Percentiles rank a stretch among this genome's conserved stretches.
These are phyloP conservation scores for Aspergillus sclerotioniger DNA, from an alignment of 495 filamentous ascomycete species.

Conservation along the genomic window DNA sequence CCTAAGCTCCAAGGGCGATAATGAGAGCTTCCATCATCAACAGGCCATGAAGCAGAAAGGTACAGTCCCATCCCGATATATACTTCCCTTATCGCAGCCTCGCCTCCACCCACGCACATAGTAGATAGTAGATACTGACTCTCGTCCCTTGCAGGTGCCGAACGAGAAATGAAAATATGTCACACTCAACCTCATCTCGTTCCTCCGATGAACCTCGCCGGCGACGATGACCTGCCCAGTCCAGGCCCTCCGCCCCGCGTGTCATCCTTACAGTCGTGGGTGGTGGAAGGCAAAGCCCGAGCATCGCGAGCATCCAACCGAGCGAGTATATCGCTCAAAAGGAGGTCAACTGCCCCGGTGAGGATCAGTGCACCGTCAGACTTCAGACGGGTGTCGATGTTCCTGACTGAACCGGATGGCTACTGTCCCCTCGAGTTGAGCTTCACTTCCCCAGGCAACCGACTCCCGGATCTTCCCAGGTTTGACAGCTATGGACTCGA, in stretches of 20 bases:
- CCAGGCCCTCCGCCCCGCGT: conserved; percentile 30
- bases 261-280: conserved; percentile 39
- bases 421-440: conserved; percentile 62
- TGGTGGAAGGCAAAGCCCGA: conserved; percentile 38
- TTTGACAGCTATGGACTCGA: conserved; percentile 39
- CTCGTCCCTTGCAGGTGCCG: conserved; percentile 23
- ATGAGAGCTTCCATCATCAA: conserved; percentile 25
- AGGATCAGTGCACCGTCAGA: conserved; percentile 54
- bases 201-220: conserved; percentile 43
- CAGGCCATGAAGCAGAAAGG: conserved; percentile 29
- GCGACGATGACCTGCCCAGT: conserved; percentile 41
- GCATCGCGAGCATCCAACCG: conserved; percentile 51
- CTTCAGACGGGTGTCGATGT: conserved; percentile 48
- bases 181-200: conserved; percentile 50
- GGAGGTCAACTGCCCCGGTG: conserved; percentile 38
- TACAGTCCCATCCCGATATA: conserved; percentile 9
- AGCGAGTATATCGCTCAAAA: conserved; percentile 50
- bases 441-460: conserved; percentile 65
- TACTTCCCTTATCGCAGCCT: not conserved
- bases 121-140: conserved; percentile 15
- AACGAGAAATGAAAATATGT: conserved; percentile 49
- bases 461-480: conserved; percentile 57
- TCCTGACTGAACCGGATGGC: conserved; percentile 28
- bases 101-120: not conserved
- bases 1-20: conserved; percentile 26